Evolutionary conservation across 163 green algal genomes (phyloP).

Genomic region (Volvox carteri): DNA sequence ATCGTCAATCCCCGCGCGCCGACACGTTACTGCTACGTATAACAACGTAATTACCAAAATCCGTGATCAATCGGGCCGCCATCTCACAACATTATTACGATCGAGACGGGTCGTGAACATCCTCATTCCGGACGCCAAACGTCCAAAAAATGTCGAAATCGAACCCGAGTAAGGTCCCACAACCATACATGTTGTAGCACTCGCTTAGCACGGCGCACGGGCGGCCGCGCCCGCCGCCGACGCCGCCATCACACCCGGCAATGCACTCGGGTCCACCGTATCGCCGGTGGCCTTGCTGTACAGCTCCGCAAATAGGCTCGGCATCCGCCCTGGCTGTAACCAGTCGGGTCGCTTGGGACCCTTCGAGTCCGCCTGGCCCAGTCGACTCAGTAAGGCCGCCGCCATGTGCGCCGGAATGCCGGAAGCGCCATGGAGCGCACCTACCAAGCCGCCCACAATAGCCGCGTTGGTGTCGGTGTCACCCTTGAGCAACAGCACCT

Average conservation of each 20-base stretch:
- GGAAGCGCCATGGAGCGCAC: conserved; percentile 64
- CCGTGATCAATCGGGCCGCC: too few species aligned
- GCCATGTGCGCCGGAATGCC: conserved; percentile 35
- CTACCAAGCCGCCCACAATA: conserved; percentile 75
- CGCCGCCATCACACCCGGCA: conserved; percentile 6
- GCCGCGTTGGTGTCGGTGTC: conserved; percentile 80
- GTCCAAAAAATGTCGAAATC: too few species aligned
- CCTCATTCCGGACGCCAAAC: too few species aligned
- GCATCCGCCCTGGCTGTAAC: conserved; percentile 46
- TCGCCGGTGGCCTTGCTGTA: conserved; percentile 40
- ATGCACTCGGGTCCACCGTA: neutral
- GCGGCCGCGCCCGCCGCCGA: neutral
- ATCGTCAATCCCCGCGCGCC: too few species aligned
- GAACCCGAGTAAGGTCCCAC: too few species aligned
- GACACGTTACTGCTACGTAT: too few species aligned
- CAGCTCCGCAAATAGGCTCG: conserved; percentile 40
- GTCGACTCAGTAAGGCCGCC: neutral
- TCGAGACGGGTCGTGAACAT: too few species aligned
- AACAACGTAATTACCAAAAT: too few species aligned
- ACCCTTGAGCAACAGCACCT: conserved; percentile 65
- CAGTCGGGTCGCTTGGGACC: conserved; percentile 44
- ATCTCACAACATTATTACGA: too few species aligned
- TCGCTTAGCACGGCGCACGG: too few species aligned
- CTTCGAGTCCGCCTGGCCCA: neutral
- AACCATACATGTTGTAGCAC: too few species aligned